phyloP scores from a whole-genome alignment of 192 early-diverging fungal genomes.

The Funneliformis mosseae region DNA sequence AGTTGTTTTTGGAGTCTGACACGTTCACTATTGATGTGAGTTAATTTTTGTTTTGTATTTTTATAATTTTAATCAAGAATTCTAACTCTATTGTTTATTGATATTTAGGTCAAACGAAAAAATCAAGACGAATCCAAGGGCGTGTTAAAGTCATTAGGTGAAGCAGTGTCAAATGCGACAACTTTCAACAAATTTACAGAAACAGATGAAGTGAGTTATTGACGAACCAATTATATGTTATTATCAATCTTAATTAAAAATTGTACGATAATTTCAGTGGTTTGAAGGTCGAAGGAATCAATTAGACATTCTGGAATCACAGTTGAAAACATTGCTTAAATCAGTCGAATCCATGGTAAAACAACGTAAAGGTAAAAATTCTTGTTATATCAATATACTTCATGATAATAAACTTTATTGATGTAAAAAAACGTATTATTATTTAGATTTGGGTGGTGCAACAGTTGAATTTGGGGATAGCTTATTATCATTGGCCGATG shows the following conservation, averaged over 20 bases:
- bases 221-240: neutral
- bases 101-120: constrained; percentile 55
- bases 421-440: neutral
- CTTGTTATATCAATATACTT: neutral
- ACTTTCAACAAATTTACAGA: constrained; percentile 72
- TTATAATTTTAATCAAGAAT: neutral
- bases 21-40: constrained; percentile 73
- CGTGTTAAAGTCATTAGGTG: constrained; percentile 71
- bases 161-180: constrained; percentile 63
- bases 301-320: constrained; percentile 75
- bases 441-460: constrained; percentile 63
- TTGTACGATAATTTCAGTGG: constrained; percentile 44
- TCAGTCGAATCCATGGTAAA: constrained; percentile 77
- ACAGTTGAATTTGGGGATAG: constrained; percentile 81
- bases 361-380: constrained; percentile 60
- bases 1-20: constrained; percentile 86
- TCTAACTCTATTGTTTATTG: neutral
- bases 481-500: constrained; percentile 69
- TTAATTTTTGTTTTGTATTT: neutral
- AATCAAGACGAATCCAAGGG: constrained; percentile 50
- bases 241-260: neutral
- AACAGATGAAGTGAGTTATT: constrained; percentile 57
- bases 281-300: constrained; percentile 74
- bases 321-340: constrained; percentile 75
- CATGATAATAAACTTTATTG: neutral